Percentiles rank a stretch among this genome's conserved stretches.
Evolutionary conservation across 768 basidiomycete species (phyloP).

Genomic region (Tricholoma flavovirens): DNA sequence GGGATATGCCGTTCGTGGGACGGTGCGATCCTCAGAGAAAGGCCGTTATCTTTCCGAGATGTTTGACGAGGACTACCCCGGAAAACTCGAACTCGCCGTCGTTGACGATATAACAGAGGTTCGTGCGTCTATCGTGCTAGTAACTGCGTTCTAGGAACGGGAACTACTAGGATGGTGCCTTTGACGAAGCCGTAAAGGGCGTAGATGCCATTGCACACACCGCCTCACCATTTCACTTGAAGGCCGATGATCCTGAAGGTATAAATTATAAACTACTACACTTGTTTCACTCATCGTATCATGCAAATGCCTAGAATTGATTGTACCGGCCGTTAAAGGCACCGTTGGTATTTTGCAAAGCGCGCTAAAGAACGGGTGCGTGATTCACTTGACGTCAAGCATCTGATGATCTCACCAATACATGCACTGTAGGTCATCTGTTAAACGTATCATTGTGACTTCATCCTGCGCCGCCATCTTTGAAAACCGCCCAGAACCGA

Average conservation of each 20-base stretch:
- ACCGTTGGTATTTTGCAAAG: slow-evolving; percentile 59
- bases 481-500: slow-evolving; percentile 16
- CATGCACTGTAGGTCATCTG: slow-evolving; percentile 28
- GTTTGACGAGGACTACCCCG: slow-evolving; percentile 17
- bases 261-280: not conserved
- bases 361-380: slow-evolving; percentile 48
- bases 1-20: slow-evolving; percentile 24
- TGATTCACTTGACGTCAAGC: not conserved
- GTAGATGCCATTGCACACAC: slow-evolving; percentile 61
- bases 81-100: slow-evolving; percentile 22
- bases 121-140: slow-evolving; percentile 43
- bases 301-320: slow-evolving; percentile 40
- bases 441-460: slow-evolving; percentile 68
- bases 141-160: too few relatives aligned
- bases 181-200: slow-evolving; percentile 65
- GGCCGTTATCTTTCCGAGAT: slow-evolving; percentile 15
- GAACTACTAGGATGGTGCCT: slow-evolving; percentile 41
- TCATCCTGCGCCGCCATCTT: slow-evolving; percentile 53
- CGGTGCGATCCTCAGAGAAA: slow-evolving; percentile 23
- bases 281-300: too few relatives aligned
- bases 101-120: slow-evolving; percentile 23
- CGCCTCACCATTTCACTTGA: slow-evolving; percentile 51
- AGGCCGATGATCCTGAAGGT: slow-evolving; percentile 33
- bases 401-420: not conserved
- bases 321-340: slow-evolving; percentile 67